A percentile compares a stretch with the other conserved stretches of the same genome.
These are phyloP conservation scores for Babjeviella inositovora DNA, from an alignment of 805 yeast species.

Conservation along the genomic window DNA sequence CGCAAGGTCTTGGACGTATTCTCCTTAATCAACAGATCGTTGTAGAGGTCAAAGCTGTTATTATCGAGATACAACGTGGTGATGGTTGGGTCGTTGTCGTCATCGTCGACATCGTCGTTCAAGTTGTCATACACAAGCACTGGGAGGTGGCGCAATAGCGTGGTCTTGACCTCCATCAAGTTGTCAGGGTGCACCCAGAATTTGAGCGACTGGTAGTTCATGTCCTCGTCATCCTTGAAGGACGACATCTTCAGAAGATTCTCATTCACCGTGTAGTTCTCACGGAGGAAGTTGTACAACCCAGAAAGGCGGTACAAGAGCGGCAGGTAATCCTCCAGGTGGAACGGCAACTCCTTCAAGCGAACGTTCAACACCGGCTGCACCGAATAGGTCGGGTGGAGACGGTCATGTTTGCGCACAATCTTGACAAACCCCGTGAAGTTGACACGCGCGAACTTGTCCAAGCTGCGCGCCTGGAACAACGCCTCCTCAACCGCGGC, in stretches of 20 bases:
- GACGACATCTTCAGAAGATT: conserved; percentile 13
- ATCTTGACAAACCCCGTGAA: conserved; percentile 91
- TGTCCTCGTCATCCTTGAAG: conserved; percentile 16
- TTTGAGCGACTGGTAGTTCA: conserved; percentile 45
- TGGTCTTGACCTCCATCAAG: conserved; percentile 94
- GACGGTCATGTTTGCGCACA: conserved; percentile 89
- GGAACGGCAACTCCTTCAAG: conserved; percentile 76
- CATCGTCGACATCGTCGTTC: conserved; percentile 29
- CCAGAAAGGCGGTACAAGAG: conserved; percentile 69
- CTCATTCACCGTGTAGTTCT: conserved; percentile 27
- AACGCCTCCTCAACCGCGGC: conserved; percentile 57
- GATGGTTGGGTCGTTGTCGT: conserved; percentile 60
- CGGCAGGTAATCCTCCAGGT: conserved; percentile 91
- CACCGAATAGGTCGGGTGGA: conserved; percentile 81
- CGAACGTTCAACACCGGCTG: conserved; percentile 81
- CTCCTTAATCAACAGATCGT: conserved; percentile 62
- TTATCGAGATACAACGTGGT: conserved; percentile 85
- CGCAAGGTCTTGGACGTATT: conserved; percentile 63
- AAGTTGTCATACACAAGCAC: conserved; percentile 60
- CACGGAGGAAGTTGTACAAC: conserved; percentile 69
- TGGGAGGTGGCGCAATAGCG: conserved; percentile 84
- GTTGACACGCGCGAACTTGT: conserved; percentile 79
- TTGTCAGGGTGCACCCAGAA: conserved; percentile 98
- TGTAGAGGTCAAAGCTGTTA: conserved; percentile 67
- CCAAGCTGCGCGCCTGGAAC: conserved; percentile 68